phyloP scores from a whole-genome alignment of 2,329 filamentous ascomycete genomes.

The Ascochyta clinopodiicola region DNA sequence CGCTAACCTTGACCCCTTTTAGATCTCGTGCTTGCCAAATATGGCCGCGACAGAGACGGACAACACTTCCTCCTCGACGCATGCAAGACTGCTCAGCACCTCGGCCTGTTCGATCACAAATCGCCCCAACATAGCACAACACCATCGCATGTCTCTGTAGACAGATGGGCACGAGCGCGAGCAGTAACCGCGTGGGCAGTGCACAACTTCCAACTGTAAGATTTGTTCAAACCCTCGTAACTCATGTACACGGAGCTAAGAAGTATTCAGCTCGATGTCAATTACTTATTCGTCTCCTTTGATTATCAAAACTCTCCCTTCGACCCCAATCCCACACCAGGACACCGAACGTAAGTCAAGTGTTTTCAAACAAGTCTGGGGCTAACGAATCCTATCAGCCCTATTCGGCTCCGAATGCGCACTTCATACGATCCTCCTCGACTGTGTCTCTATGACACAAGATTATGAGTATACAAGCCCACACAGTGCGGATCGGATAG shows the following conservation, averaged over 20 bases:
- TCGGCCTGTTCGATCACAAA: conserved; percentile 33
- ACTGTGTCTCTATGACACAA: conserved; percentile 26
- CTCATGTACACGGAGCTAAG: conserved; percentile 6
- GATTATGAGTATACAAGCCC: conserved; percentile 14
- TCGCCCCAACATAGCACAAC: conserved; percentile 11
- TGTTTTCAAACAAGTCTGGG: not conserved
- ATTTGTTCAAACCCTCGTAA: not conserved
- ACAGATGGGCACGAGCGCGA: conserved; percentile 31
- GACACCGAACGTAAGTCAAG: conserved; percentile 28
- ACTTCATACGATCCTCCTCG: conserved; percentile 33
- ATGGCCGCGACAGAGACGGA: conserved; percentile 40
- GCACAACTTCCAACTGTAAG: conserved; percentile 44
- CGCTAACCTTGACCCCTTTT: not conserved
- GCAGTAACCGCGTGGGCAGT: conserved; percentile 40
- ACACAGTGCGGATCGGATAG: conserved; percentile 24
- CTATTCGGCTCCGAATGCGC: conserved; percentile 37
- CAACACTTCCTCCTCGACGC: conserved; percentile 37
- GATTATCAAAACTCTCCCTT: conserved; percentile 30
- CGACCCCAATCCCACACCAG: conserved; percentile 33
- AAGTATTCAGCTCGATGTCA: conserved; percentile 30
- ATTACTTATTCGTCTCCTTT: conserved; percentile 33
- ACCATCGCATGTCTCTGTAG: conserved; percentile 20
- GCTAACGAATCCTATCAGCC: conserved; percentile 21
- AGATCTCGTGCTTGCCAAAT: conserved; percentile 39
- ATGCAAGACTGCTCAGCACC: conserved; percentile 29